Evolutionary conservation across 192 early-diverging fungal species (phyloP).

Genomic region (Polychytrium aggregatum): DNA sequence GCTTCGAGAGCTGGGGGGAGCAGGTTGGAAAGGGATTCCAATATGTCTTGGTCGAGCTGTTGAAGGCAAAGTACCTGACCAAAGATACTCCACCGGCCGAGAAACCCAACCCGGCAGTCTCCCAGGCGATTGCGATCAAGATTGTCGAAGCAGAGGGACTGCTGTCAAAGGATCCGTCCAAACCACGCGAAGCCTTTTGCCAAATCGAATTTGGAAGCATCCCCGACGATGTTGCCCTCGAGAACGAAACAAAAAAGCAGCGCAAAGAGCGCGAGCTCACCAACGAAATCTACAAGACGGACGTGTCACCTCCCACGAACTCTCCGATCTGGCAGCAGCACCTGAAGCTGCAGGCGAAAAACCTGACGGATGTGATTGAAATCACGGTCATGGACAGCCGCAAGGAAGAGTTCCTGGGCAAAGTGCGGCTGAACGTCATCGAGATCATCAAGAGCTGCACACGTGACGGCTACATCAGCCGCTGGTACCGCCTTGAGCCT

Average conservation of each 20-base stretch:
- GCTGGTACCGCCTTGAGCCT: conserved; percentile 26
- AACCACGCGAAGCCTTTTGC: conserved; percentile 34
- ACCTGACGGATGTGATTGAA: conserved; percentile 24
- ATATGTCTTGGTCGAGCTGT: conserved; percentile 28
- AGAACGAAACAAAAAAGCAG: too few relatives aligned
- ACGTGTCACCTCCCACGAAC: conserved; percentile 14
- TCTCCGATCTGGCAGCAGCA: conserved; percentile 41
- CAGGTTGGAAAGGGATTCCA: conserved; percentile 16
- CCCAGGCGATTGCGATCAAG: conserved; percentile 20
- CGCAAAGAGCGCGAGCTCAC: conserved; percentile 7
- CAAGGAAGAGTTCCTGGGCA: conserved; percentile 44
- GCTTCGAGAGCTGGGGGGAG: conserved; percentile 24
- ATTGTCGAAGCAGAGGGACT: conserved; percentile 35
- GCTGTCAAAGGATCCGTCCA: conserved; percentile 38
- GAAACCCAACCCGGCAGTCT: too few relatives aligned
- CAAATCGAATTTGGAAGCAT: conserved; percentile 35
- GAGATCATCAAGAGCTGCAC: conserved; percentile 27
- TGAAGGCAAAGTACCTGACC: conserved; percentile 18
- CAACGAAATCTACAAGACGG: conserved; percentile 32
- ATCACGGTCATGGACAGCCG: conserved; percentile 32
- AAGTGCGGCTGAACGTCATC: conserved; percentile 19
- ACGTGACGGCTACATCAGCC: conserved; percentile 16
- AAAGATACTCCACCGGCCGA: too few relatives aligned
- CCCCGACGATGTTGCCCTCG: too few relatives aligned
- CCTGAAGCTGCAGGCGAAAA: conserved; percentile 21